phyloP scores from a whole-genome alignment of 2,329 filamentous ascomycete genomes.

The Neofusicoccum sp. region DNA sequence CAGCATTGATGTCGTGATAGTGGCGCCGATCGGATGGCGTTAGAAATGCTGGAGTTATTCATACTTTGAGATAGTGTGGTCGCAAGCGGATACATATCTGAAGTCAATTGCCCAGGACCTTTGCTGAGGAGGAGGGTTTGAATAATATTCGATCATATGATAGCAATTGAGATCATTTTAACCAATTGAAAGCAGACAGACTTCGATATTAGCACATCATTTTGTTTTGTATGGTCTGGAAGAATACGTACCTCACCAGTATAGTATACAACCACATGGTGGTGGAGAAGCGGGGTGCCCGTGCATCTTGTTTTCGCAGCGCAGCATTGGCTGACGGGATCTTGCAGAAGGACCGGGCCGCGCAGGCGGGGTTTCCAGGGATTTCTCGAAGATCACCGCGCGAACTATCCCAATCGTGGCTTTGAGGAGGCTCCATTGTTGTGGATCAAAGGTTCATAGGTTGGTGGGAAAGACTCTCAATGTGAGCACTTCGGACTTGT shows the following conservation, averaged over 20 bases:
- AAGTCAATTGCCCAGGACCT: too few relatives aligned
- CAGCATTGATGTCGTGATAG: not conserved
- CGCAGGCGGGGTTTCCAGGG: not conserved
- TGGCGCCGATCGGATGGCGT: too few relatives aligned
- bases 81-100: too few relatives aligned
- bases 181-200: too few relatives aligned
- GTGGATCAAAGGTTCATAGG: not conserved
- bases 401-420: not conserved
- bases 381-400: not conserved
- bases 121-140: too few relatives aligned
- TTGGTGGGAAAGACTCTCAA: not conserved
- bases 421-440: not conserved
- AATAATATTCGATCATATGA: too few relatives aligned
- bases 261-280: not conserved
- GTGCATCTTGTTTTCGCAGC: not conserved
- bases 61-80: too few relatives aligned
- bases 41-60: too few relatives aligned
- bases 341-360: constrained; percentile 12
- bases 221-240: too few relatives aligned
- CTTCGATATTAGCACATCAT: too few relatives aligned
- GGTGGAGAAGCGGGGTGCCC: not conserved
- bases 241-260: not conserved
- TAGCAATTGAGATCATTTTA: too few relatives aligned
- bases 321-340: not conserved
- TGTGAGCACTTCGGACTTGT: not conserved